Evolutionary conservation across 345 rosid species (phyloP).

Genomic region (Hirschfeldia incana): DNA sequence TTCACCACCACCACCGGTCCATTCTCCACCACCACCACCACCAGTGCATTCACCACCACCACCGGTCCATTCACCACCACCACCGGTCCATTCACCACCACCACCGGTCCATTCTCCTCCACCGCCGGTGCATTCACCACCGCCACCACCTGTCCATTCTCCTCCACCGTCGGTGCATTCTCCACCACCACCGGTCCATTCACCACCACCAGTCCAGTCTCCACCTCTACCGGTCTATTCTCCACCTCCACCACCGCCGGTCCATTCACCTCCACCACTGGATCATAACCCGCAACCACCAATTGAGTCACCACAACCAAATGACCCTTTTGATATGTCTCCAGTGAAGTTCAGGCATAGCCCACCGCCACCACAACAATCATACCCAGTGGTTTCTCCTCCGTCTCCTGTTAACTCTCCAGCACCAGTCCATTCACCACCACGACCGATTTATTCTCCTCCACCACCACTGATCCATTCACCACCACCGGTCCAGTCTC

Average conservation of each 20-base stretch:
- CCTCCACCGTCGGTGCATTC: neutral
- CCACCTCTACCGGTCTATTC: neutral
- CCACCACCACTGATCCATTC: conserved; percentile 20
- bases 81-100: conserved; percentile 8
- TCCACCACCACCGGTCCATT: conserved; percentile 17
- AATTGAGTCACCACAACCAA: conserved; percentile 36
- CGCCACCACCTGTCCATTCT: neutral
- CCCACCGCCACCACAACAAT: conserved; percentile 33
- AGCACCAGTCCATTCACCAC: neutral
- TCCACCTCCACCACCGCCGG: conserved; percentile 29
- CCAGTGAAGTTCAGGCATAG: conserved; percentile 37
- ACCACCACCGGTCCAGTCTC: conserved; percentile 28
- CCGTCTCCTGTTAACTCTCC: conserved; percentile 9
- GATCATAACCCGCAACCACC: conserved; percentile 29
- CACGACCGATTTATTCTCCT: conserved; percentile 17
- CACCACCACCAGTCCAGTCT: neutral
- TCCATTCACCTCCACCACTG: conserved; percentile 28
- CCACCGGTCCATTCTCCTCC: conserved; percentile 30
- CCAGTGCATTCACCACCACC: conserved; percentile 26
- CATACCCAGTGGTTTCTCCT: conserved; percentile 33
- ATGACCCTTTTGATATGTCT: conserved; percentile 32
- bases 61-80: conserved; percentile 18
- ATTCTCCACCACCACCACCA: neutral
- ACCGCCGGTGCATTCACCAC: neutral
- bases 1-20: conserved; percentile 34